phyloP scores from a whole-genome alignment of 2,329 filamentous ascomycete species.

The Akanthomyces uredinophilus region DNA sequence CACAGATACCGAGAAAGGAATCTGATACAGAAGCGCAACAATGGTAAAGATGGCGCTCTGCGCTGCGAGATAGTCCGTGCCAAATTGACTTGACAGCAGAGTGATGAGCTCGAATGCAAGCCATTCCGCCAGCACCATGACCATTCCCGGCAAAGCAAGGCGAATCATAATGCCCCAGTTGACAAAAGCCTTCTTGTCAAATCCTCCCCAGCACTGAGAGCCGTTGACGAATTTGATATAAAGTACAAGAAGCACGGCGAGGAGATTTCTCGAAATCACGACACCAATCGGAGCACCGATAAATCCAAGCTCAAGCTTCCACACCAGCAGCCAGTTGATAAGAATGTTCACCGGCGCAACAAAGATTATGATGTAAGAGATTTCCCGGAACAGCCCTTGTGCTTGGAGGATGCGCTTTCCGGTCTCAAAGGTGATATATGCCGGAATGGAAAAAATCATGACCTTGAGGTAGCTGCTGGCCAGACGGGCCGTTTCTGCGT shows the following conservation, averaged over 20 bases:
- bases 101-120: constrained; percentile 90
- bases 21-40: constrained; percentile 76
- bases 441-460: constrained; percentile 69
- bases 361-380: constrained; percentile 69
- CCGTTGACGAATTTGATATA: constrained; percentile 74
- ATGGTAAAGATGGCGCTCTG: constrained; percentile 84
- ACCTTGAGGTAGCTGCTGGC: constrained; percentile 70
- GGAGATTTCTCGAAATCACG: constrained; percentile 68
- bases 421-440: constrained; percentile 69
- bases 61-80: constrained; percentile 76
- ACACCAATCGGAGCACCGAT: constrained; percentile 79
- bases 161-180: constrained; percentile 82
- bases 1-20: constrained; percentile 87
- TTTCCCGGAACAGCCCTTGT: constrained; percentile 74
- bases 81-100: constrained; percentile 73
- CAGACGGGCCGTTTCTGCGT: constrained; percentile 59
- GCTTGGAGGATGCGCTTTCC: constrained; percentile 79
- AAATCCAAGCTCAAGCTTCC: constrained; percentile 64
- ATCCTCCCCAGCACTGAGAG: constrained; percentile 77
- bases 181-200: constrained; percentile 60
- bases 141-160: constrained; percentile 78
- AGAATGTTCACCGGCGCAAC: constrained; percentile 73
- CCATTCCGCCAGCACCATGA: constrained; percentile 94
- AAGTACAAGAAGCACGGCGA: constrained; percentile 68
- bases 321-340: constrained; percentile 74